phyloP scores from a whole-genome alignment of 345 rosid genomes.

The Raphanus raphanistrum region DNA sequence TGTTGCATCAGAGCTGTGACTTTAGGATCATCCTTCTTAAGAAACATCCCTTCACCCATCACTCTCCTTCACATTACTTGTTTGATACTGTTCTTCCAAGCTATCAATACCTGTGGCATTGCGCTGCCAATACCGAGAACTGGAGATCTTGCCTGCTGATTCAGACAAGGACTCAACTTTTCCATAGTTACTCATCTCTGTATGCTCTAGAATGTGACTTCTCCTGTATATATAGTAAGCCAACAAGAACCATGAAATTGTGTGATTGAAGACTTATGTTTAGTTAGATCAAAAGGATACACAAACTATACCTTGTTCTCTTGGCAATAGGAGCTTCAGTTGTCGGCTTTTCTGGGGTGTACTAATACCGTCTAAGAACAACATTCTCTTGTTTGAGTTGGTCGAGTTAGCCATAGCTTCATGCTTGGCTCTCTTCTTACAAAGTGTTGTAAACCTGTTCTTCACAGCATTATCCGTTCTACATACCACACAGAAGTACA shows the following conservation, averaged over 20 bases:
- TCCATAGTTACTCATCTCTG: conserved; percentile 43
- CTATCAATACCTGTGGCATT: conserved; percentile 46
- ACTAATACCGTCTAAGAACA: conserved; percentile 45
- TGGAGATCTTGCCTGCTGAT: conserved; percentile 61
- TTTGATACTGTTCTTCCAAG: conserved; percentile 40
- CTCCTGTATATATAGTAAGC: conserved; percentile 50
- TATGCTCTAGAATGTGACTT: conserved; percentile 54
- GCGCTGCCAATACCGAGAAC: conserved; percentile 60
- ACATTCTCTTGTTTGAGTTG: conserved; percentile 65
- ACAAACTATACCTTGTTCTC: conserved; percentile 49
- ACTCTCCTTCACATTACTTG: conserved; percentile 46
- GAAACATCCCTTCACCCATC: conserved; percentile 70
- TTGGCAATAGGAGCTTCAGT: conserved; percentile 46
- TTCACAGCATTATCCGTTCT: conserved; percentile 99
- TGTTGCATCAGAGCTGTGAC: conserved; percentile 84
- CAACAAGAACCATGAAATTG: background rate
- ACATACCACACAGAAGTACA: conserved; percentile 28
- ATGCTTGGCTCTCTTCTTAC: conserved; percentile 93
- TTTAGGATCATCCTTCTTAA: conserved; percentile 84
- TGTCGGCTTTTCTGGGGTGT: conserved; percentile 33
- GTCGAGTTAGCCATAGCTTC: conserved; percentile 73
- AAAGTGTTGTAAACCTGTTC: conserved; percentile 89
- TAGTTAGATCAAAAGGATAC: background rate
- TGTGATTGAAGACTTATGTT: background rate
- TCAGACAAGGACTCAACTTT: conserved; percentile 18